Evolutionary conservation across 805 yeast species (phyloP).

Genomic region (Tetrapisispora iriomotensis): DNA sequence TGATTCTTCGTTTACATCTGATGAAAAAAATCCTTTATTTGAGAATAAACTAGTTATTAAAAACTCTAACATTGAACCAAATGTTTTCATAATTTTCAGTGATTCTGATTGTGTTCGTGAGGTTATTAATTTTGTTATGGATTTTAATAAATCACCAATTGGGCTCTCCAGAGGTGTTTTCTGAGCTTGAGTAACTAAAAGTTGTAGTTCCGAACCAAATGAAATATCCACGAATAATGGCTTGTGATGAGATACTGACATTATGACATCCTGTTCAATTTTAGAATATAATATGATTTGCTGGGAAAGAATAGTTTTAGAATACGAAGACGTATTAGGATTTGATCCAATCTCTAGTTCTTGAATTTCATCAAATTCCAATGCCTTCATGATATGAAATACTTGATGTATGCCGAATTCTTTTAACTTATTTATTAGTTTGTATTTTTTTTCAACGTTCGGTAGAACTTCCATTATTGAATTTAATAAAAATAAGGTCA

Average conservation of each 20-base stretch:
- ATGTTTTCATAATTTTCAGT: slow-evolving; percentile 36
- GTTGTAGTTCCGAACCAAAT: slow-evolving; percentile 17
- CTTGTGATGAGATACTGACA: slow-evolving; percentile 28
- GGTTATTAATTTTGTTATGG: slow-evolving; percentile 42
- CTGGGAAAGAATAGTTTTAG: slow-evolving; percentile 38
- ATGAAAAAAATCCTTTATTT: slow-evolving; percentile 19
- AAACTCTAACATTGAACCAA: slow-evolving; percentile 51
- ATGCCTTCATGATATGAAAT: slow-evolving; percentile 40
- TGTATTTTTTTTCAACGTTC: slow-evolving; percentile 34
- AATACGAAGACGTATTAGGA: background rate
- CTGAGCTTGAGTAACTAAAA: slow-evolving; percentile 16
- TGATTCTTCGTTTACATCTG: slow-evolving; percentile 8
- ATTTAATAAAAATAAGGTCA: slow-evolving; percentile 42
- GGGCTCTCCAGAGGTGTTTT: slow-evolving; percentile 66
- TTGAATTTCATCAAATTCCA: slow-evolving; percentile 38
- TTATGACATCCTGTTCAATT: slow-evolving; percentile 30
- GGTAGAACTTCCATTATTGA: slow-evolving; percentile 43
- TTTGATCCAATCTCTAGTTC: background rate
- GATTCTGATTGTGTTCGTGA: slow-evolving; percentile 41
- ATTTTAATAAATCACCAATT: slow-evolving; percentile 42
- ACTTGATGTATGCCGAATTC: slow-evolving; percentile 47
- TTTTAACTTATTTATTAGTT: slow-evolving; percentile 48
- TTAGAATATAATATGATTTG: slow-evolving; percentile 48
- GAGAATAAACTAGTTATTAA: slow-evolving; percentile 51
- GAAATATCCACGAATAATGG: slow-evolving; percentile 13